These are phyloP conservation scores for Myxozyma udenii DNA, from an alignment of 805 yeast species.

Conservation along the genomic window DNA sequence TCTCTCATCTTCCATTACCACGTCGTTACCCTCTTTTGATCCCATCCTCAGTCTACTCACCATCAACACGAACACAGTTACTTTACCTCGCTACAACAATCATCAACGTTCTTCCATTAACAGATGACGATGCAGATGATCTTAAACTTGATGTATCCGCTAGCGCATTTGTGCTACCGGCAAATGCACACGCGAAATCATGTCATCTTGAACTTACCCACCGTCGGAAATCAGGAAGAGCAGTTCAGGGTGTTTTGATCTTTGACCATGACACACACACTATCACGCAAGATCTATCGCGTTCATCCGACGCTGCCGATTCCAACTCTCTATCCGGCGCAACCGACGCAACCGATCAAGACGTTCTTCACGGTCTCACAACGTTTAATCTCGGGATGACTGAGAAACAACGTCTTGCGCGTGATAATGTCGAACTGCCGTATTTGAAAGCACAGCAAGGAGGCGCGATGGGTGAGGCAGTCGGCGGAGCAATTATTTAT, in stretches of 20 bases:
- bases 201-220: conserved; percentile 57
- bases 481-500: conserved; percentile 82
- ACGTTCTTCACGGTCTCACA: conserved; percentile 66
- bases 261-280: conserved; percentile 52
- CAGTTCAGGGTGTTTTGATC: conserved; percentile 53
- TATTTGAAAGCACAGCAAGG: conserved; percentile 77
- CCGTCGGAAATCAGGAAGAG: conserved; percentile 82
- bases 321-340: conserved; percentile 33
- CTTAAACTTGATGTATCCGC: conserved; percentile 47
- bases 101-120: conserved; percentile 55
- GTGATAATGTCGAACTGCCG: conserved; percentile 87
- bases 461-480: conserved; percentile 57
- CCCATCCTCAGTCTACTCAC: conserved; percentile 11
- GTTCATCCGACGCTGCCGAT: conserved; percentile 33
- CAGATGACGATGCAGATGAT: conserved; percentile 46
- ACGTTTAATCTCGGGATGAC: conserved; percentile 83
- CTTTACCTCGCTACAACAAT: conserved; percentile 70
- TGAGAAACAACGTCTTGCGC: conserved; percentile 69
- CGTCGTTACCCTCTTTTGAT: background rate
- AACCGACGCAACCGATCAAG: conserved; percentile 48
- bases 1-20: conserved; percentile 6
- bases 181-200: conserved; percentile 47
- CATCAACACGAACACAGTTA: conserved; percentile 16
- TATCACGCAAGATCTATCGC: conserved; percentile 38
- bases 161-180: conserved; percentile 47